Conservation (phyloP, 257 asterid species). For the Cruciata laevipes region DNA sequence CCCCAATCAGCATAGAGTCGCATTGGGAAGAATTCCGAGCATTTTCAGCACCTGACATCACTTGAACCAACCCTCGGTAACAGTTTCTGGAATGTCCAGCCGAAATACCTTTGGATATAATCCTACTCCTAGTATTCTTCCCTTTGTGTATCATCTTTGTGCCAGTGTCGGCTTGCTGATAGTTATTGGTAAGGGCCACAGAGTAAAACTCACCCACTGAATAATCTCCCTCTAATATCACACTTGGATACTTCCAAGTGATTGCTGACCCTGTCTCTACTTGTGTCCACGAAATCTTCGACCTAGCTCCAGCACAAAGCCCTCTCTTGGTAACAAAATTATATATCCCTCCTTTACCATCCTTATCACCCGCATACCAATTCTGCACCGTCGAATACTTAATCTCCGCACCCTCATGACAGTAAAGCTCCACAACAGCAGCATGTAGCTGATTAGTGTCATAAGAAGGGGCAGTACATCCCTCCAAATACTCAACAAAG, state of each 20-base stretch:
- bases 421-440: conserved; percentile 85
- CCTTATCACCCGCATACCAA: conserved; percentile 95
- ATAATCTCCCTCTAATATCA: conserved; percentile 81
- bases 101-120: conserved; percentile 88
- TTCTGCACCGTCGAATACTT: conserved; percentile 95
- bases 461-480: conserved; percentile 96
- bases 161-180: conserved; percentile 97
- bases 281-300: conserved; percentile 97
- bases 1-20: conserved; percentile 97
- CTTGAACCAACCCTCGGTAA: conserved; percentile 88
- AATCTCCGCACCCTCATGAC: conserved; percentile 76
- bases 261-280: conserved; percentile 98
- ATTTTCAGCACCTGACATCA: conserved; percentile 76
- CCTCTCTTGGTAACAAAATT: conserved; percentile 95
- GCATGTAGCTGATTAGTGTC: conserved; percentile 92
- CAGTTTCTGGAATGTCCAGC: conserved; percentile 86
- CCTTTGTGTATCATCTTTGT: conserved; percentile 98
- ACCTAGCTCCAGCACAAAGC: conserved; percentile 62
- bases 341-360: conserved; percentile 81
- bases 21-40: conserved; percentile 80
- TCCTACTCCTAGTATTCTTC: conserved; percentile 88
- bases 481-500: conserved; percentile 89
- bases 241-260: conserved; percentile 98
- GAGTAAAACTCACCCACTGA: conserved; percentile 96
- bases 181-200: conserved; percentile 86